A percentile compares a stretch with the other conserved stretches of the same genome.
Evolutionary conservation across 331 rosid species (phyloP).

Genomic region (Malus hybrid): DNA sequence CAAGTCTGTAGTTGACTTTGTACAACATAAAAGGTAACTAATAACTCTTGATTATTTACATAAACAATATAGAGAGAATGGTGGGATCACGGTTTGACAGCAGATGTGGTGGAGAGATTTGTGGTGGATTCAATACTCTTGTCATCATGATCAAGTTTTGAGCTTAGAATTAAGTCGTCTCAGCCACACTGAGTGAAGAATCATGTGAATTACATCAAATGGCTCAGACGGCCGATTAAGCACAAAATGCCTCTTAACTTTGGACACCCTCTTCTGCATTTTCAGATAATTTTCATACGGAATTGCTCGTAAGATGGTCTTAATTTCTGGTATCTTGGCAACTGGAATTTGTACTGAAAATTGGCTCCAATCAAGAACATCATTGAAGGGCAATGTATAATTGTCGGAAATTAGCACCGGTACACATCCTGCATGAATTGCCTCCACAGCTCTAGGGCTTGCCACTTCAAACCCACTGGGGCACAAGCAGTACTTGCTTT

Average conservation of each 20-base stretch:
- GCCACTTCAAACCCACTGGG: conserved; percentile 42
- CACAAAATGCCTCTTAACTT: conserved; percentile 26
- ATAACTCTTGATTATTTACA: too few relatives aligned
- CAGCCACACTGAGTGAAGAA: conserved; percentile 33
- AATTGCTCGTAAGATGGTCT: conserved; percentile 21
- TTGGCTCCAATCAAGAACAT: conserved; percentile 12
- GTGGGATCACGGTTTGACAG: too few relatives aligned
- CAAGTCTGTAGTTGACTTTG: too few relatives aligned
- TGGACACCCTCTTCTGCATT: conserved; percentile 17
- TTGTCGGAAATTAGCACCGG: too few relatives aligned
- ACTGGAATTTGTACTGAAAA: conserved; percentile 21
- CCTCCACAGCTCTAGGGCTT: conserved; percentile 27
- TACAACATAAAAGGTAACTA: too few relatives aligned
- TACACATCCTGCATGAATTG: not conserved
- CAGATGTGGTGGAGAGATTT: too few relatives aligned
- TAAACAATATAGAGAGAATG: too few relatives aligned
- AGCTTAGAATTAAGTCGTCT: conserved; percentile 13
- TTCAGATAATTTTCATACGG: conserved; percentile 11
- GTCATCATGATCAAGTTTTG: not conserved
- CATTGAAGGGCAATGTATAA: too few relatives aligned
- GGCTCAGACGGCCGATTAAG: conserved; percentile 27
- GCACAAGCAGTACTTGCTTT: conserved; percentile 33
- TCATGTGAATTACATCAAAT: conserved; percentile 27
- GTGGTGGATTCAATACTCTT: too few relatives aligned
- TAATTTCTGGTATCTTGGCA: conserved; percentile 23